Evolutionary conservation across 1,284 basidiomycete genomes (phyloP), one percentile per base, ranked within the genome.

Genomic region (Ganoderma boninense): DNA sequence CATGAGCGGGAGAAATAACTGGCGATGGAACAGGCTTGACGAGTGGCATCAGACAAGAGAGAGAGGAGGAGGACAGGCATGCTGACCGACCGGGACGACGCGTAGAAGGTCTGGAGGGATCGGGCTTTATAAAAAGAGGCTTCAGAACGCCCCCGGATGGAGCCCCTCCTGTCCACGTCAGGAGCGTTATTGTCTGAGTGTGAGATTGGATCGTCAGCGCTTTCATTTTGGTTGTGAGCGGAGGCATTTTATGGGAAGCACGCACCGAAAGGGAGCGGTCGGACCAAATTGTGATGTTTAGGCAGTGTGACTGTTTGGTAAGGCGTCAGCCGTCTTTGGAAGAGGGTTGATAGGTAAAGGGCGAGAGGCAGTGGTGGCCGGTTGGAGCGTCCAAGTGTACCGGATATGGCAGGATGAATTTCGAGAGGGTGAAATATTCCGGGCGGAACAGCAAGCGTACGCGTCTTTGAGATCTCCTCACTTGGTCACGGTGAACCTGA

Each of bases 121-220:
- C 67, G 57, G 65, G 67, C 72, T 64, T 74, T 73, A 74, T 74
- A 74, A 76, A 67, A 72, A 69, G 70, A 69, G 65, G 69, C 68
- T 60, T 32, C 60, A 38, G 59, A 57, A 62, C 68, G 70, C 61
- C 69, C 60, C 60, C 65, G 70, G 64, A 70, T 74, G 73, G 70
- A 68, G 70, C 68, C 72, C 71, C 67, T 72, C 71, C 65, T 68
- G 69, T 65, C 80, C 79, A 81, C 81, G 83, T 81, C 80, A 82
- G 75, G 77, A 75, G 71, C 69, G 72, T 76, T 78, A 77, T 82
- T 83, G 80, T 84, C 80, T 69, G 57, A 77, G 75, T 75, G 76
- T 77, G 79, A 81, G 74, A 77, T 78, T 80, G 80, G 83, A 85
- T 84, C 82, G 82, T 80, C 79, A 77, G 78, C 77, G 79, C 77